Evolutionary conservation across 768 basidiomycete genomes (phyloP).

Genomic region (Psilocybe cyanescens): DNA sequence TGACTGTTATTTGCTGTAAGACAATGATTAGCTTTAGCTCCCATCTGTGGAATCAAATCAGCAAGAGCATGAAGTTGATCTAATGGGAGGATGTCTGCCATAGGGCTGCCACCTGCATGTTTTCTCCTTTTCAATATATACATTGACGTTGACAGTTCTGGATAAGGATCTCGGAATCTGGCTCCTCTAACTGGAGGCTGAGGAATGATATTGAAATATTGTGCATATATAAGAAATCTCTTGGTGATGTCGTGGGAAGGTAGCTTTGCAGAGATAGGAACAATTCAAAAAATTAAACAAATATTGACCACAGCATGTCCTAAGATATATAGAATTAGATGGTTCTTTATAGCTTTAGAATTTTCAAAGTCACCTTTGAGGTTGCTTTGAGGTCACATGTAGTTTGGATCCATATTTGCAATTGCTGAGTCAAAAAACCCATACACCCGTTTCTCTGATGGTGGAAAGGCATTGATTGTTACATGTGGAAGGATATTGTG

Average conservation of each 20-base stretch:
- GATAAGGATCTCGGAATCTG: slow-evolving; percentile 12
- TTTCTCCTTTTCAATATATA: slow-evolving; percentile 24
- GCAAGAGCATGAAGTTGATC: slow-evolving; percentile 22
- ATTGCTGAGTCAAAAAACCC: slow-evolving; percentile 26
- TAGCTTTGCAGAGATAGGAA: not conserved
- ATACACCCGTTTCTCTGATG: slow-evolving; percentile 17
- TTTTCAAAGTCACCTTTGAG: slow-evolving; percentile 17
- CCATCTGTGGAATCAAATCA: slow-evolving; percentile 31
- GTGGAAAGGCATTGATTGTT: slow-evolving; percentile 27
- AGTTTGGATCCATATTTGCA: slow-evolving; percentile 13
- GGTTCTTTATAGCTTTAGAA: not conserved
- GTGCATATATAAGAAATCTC: not conserved
- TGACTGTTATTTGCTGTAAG: slow-evolving; percentile 27
- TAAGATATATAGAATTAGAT: not conserved
- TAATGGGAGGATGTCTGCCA: slow-evolving; percentile 33
- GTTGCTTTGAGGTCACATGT: slow-evolving; percentile 23
- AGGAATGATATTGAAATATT: not conserved
- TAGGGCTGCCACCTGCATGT: slow-evolving; percentile 12
- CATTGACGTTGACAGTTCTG: slow-evolving; percentile 25
- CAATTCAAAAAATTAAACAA: slow-evolving; percentile 10
- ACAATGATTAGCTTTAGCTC: slow-evolving; percentile 22
- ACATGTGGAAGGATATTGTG: slow-evolving; percentile 20
- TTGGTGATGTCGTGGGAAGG: not conserved
- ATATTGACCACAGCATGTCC: slow-evolving; percentile 20
- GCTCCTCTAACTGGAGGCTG: slow-evolving; percentile 1